These are phyloP conservation scores for Cladophialophora carrionii DNA, from an alignment of 2,329 filamentous ascomycete species.

Conservation along the genomic window DNA sequence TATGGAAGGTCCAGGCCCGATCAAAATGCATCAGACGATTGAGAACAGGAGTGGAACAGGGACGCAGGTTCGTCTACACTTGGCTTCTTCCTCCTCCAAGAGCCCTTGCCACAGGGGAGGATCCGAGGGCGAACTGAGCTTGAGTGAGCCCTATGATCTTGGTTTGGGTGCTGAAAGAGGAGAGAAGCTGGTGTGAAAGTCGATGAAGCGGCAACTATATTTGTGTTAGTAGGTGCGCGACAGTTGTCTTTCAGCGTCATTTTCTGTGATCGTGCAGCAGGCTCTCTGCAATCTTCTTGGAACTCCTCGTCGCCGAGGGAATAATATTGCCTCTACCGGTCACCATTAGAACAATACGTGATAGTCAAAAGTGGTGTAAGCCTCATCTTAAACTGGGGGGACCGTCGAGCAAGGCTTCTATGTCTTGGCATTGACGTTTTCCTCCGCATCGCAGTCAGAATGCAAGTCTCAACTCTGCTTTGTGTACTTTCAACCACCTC, in stretches of 20 bases:
- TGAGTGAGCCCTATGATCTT: slow-evolving; percentile 8
- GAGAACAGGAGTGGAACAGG: slow-evolving; percentile 23
- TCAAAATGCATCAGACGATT: slow-evolving; percentile 26
- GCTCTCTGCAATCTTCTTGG: too few relatives aligned
- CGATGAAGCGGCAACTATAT: too few relatives aligned
- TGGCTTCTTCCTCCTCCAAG: slow-evolving; percentile 7
- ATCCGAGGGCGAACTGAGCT: not conserved
- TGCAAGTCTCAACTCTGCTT: not conserved
- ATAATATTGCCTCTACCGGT: too few relatives aligned
- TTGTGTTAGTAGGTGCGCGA: too few relatives aligned
- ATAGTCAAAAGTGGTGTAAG: not conserved
- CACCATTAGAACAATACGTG: too few relatives aligned
- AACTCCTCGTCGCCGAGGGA: too few relatives aligned
- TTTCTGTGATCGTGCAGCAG: too few relatives aligned
- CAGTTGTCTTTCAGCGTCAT: too few relatives aligned
- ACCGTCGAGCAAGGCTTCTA: not conserved
- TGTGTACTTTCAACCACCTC: not conserved
- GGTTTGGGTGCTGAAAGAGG: slow-evolving; percentile 19
- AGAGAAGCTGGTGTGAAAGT: too few relatives aligned
- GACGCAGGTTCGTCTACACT: slow-evolving; percentile 18
- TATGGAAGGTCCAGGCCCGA: slow-evolving; percentile 18
- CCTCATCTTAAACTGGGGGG: not conserved
- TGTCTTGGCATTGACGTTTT: not conserved
- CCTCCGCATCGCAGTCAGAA: slow-evolving; percentile 5
- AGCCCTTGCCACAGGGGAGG: not conserved